Base-by-base conservation (phyloP, 495 filamentous ascomycete species). In the Haplographium delicatum region DNA sequence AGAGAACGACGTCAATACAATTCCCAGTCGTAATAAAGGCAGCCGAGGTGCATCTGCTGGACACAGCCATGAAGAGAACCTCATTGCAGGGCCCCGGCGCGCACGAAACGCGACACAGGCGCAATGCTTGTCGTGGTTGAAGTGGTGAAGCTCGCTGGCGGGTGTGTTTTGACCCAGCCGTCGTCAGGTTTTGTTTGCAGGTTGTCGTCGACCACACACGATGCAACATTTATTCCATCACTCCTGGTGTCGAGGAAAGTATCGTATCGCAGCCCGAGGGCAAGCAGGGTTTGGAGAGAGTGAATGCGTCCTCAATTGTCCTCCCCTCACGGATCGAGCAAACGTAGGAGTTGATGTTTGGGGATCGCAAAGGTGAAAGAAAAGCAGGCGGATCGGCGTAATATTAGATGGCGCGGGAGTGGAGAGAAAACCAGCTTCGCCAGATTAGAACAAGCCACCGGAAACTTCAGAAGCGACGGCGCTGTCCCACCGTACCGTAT, bases 31-130 rank as follows among this genome's bases (percentile, higher is more conserved):
- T 19, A 51, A 28, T 37, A 53, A 35, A 3, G 53, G 44, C 35
- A 41, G 45, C 18, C 5, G 41, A 33, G 47, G 43, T 15, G 18
- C 24, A 18, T 44, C 46, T 30, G 53, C 48, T 30, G 46, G 56
- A 48, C 56, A 51, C 53, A 57, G 50, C 56, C 44, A 59, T 48
- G 56, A 54, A 46, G 53, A 44, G 28, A 54, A 24, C 34, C 44
- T 59, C 60, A 62, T 62, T 41, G 50, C 46, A 57, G 51, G 34
- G 51, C 31, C 56, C 25, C 28, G 35, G 19, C 19, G 44, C 57
- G 33, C 38, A 40, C 49, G 38, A 23, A 37, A 20, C 37, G 37
- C 31, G 20, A 22, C 31, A 10, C 18, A 23, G 23, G 15, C 37
- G 30, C 35, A 2, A 5, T 49, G 38, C 19, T 37, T 25, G 27